Evolutionary conservation across 2,329 filamentous ascomycete genomes (phyloP), one percentile per base, ranked within the genome.

Genomic region (Hypoxylon sp.): DNA sequence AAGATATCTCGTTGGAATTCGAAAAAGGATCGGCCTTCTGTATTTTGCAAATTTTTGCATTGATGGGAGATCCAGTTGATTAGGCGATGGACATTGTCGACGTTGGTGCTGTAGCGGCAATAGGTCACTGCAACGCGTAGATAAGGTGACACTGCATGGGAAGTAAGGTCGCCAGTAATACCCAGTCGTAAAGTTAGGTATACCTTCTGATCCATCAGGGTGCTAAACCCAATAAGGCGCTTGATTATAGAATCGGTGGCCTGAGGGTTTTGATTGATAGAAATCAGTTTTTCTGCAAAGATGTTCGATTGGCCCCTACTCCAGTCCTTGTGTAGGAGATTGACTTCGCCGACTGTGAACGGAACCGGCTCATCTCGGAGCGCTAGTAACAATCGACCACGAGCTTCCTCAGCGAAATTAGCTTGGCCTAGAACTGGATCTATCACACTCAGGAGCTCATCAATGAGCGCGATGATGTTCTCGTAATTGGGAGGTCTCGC

Each of bases 271-370:
- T 90, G 86, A 68, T 90, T 85, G 52, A 91, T 82, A 19, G 82
- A 81, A 28, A 94, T 82, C 25, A 94, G 82, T 75, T 91, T 93
- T 74, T 89, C 88, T 23, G 91, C 76, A 57, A 91, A 88, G n/a
- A 89, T 80, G 68, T 86, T 88, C 3, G 74, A 68, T 17, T 72
- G 64, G 23, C 72, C 70, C 52, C 77, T 72, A 68, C 75, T 74
- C 80, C 82, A 84, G 36, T 84, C 80, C 36, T 77, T 76, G 62
- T 83, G 79, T 1, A 89, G 69, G 1, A 84, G 71, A 28, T 82
- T 77, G 11, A 84, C 79, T 73, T 90, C 87, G 0, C 74, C 67
- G 0, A 75, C 72, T 2, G 83, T 84, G 75, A 86, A 84, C 1
- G 80, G 81, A 48, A 86, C 82, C 2, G 77, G 71, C 5, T 79